Evolutionary conservation across 1,284 basidiomycete genomes (phyloP), one percentile per base, ranked within the genome.

Genomic region (Fomitopsis palustris): DNA sequence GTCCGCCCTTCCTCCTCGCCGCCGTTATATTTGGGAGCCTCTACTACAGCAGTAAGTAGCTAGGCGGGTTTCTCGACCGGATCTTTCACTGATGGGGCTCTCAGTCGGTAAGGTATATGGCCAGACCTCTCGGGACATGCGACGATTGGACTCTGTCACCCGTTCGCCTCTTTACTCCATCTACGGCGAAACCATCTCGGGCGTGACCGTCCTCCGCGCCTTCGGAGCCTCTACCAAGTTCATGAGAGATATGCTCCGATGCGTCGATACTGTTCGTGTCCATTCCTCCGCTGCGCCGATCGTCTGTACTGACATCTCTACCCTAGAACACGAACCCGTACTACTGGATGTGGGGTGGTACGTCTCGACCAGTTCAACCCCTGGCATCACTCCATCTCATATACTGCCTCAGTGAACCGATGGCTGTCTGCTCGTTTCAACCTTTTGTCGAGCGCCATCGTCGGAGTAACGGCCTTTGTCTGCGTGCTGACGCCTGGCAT

Each of bases 121-220:
- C 43, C 93, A 93, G 72, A 92, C 92, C 0, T 91, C 91, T 19
- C 83, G 94, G 61, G 94, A 96, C 71, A 91, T 96, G 91, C 83
- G 93, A 59, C 82, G 94, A 57, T 77, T 95, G 59, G 93, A 95
- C 69, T 94, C 92, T 14, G 88, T 95, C 49, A 94, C 93, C 8
- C 86, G 93, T 38, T 95, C 93, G 0, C 95, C 95, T 0, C 75
- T 98, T 16, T 97, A 96, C 73, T 94, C 92, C 0, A 90, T 96
- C 51, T 97, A 95, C 65, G 92, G 90, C 2, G 94, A 96, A 73
- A 93, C 92, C 0, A 94, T 95, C 57, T 82, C 92, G 3, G 94
- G 93, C n/a, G 90, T 91, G 17, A 83, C 92, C 0, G 90, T 96
- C 53, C 77, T 96, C 41, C 89, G 95, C 49, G 90, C 95, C 1